Base-by-base conservation (phyloP, 495 filamentous ascomycete genomes). In the Talaromyces adpressus region DNA sequence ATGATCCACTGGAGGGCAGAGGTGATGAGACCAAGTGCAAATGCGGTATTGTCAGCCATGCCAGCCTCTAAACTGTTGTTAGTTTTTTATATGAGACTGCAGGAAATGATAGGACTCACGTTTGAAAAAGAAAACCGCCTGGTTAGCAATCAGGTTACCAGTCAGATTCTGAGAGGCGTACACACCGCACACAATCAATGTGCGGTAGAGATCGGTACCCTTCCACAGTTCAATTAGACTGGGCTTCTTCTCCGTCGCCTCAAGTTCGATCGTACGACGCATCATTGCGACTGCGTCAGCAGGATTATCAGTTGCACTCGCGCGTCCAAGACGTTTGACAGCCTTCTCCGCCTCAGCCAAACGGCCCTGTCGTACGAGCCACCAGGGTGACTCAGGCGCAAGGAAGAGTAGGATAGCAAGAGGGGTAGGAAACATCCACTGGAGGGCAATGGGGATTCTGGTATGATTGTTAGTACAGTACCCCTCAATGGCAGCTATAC, bases 211-310 rank as follows among this genome's bases (percentile, higher is more conserved):
- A 65, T 70, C 69, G 63, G 69, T 70, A 36, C 69, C 69, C 45
- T 69, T 70, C 63, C 63, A 70, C 61, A 70, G 63, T 63, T 70
- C 69, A 63, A 64, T 2, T 34, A 69, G 67, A 62, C 29, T 70
- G 49, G 69, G 83, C 81, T 63, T 83, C 82, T 69, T 70, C 61
- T 69, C 64, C 51, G 67, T 64, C 51, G 85, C 77, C 71, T 90
- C 88, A 20, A 89, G 75, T 23, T 85, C 85, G 36, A 85, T 85
- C 23, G 86, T 88, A 64, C 87, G 87, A 47, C 86, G 83, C 85
- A 90, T 90, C 87, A 90, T 89, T 51, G 86, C 82, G 41, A 70
- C 69, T 65, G 68, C 67, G 18, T 68, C 67, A 63, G 64, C 64
- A 57, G 68, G 64, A 60, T 68, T 69, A 62, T 66, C 65, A 64